Evolutionary conservation across 352 stramenopile species (phyloP).

Genomic region (Aphanomyces astaci): DNA sequence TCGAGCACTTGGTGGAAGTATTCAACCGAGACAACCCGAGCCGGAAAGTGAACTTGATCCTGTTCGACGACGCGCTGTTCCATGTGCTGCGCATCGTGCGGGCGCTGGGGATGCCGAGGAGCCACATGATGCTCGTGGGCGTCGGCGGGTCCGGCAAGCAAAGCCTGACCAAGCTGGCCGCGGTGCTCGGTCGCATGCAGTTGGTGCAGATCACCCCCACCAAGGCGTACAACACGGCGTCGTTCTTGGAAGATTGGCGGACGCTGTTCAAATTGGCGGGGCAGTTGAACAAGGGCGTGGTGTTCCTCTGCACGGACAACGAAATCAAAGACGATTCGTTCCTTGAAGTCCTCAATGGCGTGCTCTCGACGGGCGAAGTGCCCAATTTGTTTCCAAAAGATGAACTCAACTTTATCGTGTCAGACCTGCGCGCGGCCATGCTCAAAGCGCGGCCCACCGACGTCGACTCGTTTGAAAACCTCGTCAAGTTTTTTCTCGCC

Average conservation of each 20-base stretch:
- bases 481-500: constrained; percentile 83
- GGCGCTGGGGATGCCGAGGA: constrained; percentile 68
- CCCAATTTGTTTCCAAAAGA: constrained; percentile 83
- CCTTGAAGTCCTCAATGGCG: constrained; percentile 82
- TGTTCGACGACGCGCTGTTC: constrained; percentile 86
- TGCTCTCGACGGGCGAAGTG: constrained; percentile 81
- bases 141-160: constrained; percentile 87
- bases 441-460: constrained; percentile 56
- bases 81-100: constrained; percentile 81
- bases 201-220: constrained; percentile 84
- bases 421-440: constrained; percentile 64
- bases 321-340: constrained; percentile 89
- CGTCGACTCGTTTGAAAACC: constrained; percentile 68
- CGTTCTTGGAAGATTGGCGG: constrained; percentile 83
- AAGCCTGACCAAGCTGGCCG: constrained; percentile 65
- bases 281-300: constrained; percentile 64
- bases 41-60: constrained; percentile 64
- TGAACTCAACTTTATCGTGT: constrained; percentile 77
- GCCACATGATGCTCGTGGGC: constrained; percentile 87
- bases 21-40: constrained; percentile 81
- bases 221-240: constrained; percentile 77
- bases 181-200: constrained; percentile 64
- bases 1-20: constrained; percentile 52
- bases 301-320: constrained; percentile 82
- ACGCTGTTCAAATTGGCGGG: constrained; percentile 77